Conservation (phyloP, 2,329 filamentous ascomycete species). For the Cladosporium oxysporum region DNA sequence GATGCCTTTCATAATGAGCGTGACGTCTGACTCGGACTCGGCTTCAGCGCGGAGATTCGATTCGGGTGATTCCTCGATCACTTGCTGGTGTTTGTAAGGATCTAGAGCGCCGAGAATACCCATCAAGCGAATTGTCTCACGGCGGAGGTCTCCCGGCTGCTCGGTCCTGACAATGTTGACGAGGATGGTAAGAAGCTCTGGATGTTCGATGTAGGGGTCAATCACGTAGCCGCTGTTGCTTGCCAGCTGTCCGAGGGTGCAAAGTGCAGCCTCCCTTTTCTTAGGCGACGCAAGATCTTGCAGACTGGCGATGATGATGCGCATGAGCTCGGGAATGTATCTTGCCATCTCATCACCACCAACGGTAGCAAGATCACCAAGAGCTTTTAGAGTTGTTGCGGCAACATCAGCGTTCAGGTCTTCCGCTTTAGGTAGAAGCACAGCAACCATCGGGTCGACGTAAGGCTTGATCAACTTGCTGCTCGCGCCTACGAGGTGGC, state of each 20-base stretch:
- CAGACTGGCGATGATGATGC: conserved; percentile 87
- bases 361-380: conserved; percentile 90
- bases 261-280: conserved; percentile 88
- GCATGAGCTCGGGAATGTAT: conserved; percentile 92
- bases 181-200: conserved; percentile 85
- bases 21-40: conserved; percentile 83
- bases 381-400: conserved; percentile 90
- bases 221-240: conserved; percentile 98
- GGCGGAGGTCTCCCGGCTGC: conserved; percentile 78
- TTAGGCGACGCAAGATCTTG: conserved; percentile 89
- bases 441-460: conserved; percentile 92
- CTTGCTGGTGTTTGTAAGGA: conserved; percentile 94
- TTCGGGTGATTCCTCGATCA: conserved; percentile 85
- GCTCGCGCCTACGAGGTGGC: conserved; percentile 88
- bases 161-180: conserved; percentile 95
- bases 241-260: conserved; percentile 86
- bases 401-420: conserved; percentile 86
- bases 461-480: conserved; percentile 93
- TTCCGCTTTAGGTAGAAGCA: conserved; percentile 87
- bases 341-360: conserved; percentile 91
- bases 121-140: conserved; percentile 95
- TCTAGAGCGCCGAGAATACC: conserved; percentile 93
- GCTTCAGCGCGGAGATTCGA: conserved; percentile 68
- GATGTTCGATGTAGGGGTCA: conserved; percentile 91
- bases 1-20: conserved; percentile 94